Base-by-base conservation (phyloP, 2,329 filamentous ascomycete species). In the Diplodia mutila region DNA sequence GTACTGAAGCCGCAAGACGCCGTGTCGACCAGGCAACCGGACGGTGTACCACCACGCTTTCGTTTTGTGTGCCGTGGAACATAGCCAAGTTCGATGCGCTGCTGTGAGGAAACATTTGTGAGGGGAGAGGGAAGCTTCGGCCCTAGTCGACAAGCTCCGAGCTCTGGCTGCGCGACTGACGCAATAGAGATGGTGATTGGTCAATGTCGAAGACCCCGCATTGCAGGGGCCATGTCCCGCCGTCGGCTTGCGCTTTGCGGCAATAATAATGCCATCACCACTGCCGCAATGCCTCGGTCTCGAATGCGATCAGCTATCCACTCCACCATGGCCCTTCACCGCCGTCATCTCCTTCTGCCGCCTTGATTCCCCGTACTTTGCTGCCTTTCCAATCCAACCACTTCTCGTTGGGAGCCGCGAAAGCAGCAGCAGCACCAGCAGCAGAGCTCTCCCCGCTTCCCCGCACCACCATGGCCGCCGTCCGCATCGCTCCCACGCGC, bases 401-500 rank as follows among this genome's bases (percentile, higher is more conserved):
- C 42, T 11, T 21, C 42, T 46, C 42, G n/a, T n/a, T 21, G 42
- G 42, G 42, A n/a, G 6, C 9, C 42, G 42, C 21, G 21, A 14
- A 29, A 29, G 25, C 14, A 32, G 18, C 57, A 61, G 29, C 55
- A 53, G 21, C 59, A 29, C 12, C 55, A 46, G 2, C 12, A 52
- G 48, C 48, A 3, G 1, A 51, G 48, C 14, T 16, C 21, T 21
- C 12, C 14, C 7, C 39, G 11, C 32, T 23, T n/a, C 27, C 34
- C 46, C 18, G 16, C 18, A 5, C 37, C 51, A 37, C 39, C 23
- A 66, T 66, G 64, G 66, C 78, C 63, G 73, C 75, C 52, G 73
- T 81, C 46, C 72, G 79, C 53, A 72, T 80, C 69, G 77, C 80
- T 59, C 82, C 83, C 32, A 80, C 82, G 3, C 78, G 81, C 66